Conservation (phyloP, 2,329 filamentous ascomycete genomes). For the Proliferodiscus dingleyae region DNA sequence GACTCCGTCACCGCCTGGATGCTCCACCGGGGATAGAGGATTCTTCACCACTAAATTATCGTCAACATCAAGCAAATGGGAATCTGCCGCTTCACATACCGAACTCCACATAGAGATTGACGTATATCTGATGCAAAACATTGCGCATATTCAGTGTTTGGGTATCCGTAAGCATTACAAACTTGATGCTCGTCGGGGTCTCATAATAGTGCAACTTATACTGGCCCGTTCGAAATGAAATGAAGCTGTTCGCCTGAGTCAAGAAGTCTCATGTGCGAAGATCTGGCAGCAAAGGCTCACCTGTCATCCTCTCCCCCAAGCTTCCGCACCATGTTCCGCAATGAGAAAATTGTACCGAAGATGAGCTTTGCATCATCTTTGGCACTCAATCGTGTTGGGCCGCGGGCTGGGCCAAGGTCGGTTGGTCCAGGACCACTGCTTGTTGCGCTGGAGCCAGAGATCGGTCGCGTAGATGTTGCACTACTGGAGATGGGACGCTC, state of each 20-base stretch:
- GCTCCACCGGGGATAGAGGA: slow-evolving; percentile 62
- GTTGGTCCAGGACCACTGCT: slow-evolving; percentile 35
- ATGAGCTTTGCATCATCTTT: slow-evolving; percentile 93
- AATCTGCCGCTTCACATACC: slow-evolving; percentile 45
- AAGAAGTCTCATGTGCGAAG: neutral
- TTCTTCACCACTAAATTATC: slow-evolving; percentile 59
- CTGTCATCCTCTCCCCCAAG: slow-evolving; percentile 86
- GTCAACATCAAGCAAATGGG: slow-evolving; percentile 4
- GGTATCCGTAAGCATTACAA: slow-evolving; percentile 93
- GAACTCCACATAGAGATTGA: slow-evolving; percentile 96
- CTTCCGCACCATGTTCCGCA: slow-evolving; percentile 95
- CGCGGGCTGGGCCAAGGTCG: slow-evolving; percentile 29
- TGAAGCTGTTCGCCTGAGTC: slow-evolving; percentile 57
- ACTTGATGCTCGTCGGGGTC: slow-evolving; percentile 90
- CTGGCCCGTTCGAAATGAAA: slow-evolving; percentile 86
- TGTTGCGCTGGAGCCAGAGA: slow-evolving; percentile 42
- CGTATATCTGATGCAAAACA: slow-evolving; percentile 96
- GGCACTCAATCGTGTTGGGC: slow-evolving; percentile 36
- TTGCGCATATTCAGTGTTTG: slow-evolving; percentile 86
- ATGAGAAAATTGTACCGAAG: slow-evolving; percentile 92
- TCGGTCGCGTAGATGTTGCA: slow-evolving; percentile 43
- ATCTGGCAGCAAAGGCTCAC: slow-evolving; percentile 32
- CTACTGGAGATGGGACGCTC: slow-evolving; percentile 28
- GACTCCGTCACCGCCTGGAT: slow-evolving; percentile 64
- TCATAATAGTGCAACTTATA: slow-evolving; percentile 99